Percentiles rank a stretch among this genome's conserved stretches.
These are phyloP conservation scores for Eremothecium cymbalariae DNA, from an alignment of 1,139 yeast genomes.

Conservation along the genomic window DNA sequence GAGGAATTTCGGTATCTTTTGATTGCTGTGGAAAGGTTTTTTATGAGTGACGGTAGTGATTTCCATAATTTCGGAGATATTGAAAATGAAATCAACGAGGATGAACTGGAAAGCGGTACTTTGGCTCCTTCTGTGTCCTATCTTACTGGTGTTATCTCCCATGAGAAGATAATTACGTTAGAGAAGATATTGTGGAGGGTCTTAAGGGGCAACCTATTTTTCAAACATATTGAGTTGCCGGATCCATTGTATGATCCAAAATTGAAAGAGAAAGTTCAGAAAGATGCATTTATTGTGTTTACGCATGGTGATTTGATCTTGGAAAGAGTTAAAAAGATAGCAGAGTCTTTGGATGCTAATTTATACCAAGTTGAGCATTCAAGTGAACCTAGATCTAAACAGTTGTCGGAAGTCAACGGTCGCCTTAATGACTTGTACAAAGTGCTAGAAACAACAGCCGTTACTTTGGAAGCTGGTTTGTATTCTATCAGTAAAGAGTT, in stretches of 20 bases:
- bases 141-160: conserved; percentile 75
- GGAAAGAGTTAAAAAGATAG: conserved; percentile 60
- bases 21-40: conserved; percentile 60
- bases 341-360: conserved; percentile 77
- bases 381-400: conserved; percentile 47
- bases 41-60: conserved; percentile 33
- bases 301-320: conserved; percentile 78
- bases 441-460: conserved; percentile 64
- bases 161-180: conserved; percentile 59
- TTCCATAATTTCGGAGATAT: conserved; percentile 27
- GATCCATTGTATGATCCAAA: conserved; percentile 49
- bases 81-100: conserved; percentile 3
- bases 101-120: conserved; percentile 12
- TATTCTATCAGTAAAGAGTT: conserved; percentile 65
- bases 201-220: conserved; percentile 79
- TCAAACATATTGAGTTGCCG: conserved; percentile 59
- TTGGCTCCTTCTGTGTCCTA: conserved; percentile 33
- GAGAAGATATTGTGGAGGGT: conserved; percentile 92
- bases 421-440: conserved; percentile 56
- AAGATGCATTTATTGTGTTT: conserved; percentile 73
- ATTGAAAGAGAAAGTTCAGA: conserved; percentile 43
- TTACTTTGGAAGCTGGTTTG: conserved; percentile 66
- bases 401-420: conserved; percentile 49
- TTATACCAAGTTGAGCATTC: conserved; percentile 62
- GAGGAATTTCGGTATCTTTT: conserved; percentile 63